Evolutionary conservation across 148 eudicot species (phyloP), one percentile per base, ranked within the genome.

Genomic region (Persicaria maculosa): DNA sequence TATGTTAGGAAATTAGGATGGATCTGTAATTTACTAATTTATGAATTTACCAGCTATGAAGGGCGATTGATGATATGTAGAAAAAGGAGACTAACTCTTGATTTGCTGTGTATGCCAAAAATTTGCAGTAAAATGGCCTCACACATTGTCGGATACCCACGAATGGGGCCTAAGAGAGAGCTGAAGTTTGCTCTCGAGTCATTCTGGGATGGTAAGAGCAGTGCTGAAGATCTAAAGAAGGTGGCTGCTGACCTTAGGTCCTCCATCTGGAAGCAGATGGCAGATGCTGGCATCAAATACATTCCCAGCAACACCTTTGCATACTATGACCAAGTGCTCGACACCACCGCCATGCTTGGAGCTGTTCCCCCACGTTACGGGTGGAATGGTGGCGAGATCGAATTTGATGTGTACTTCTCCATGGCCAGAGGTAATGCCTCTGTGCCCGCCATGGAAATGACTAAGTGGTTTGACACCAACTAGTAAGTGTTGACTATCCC

Each of bases 391-490:
- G 88, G 90, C 59, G 90, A 89, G 81, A 83, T 89, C 64, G 93
- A 86, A 6, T 83, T 85, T 50, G 87, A 89, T 68, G 78, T 82
- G 50, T 89, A 86, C 76, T 89, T 89, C 76, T 89, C 93, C 48
- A 86, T 86, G 93, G 93, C 90, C 55, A 79, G 93, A 77, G 93
- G 93, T 20, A 89, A 86, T 83, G 85, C 88, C 57, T 74, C 80
- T 52, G 86, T 86, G 47, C 90, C 87, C 5, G 90, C 93, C 68
- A 89, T 85, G 90, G 93, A 89, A 69, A 86, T 89, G 93, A 89
- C 93, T 47, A 89, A 89, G 86, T 89, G 93, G 93, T 89, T 89
- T 45, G 90, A 89, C 80, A 89, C 93, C 70, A 89, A 86, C 83
- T 89, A 89, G 93, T 89, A 75, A 85, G 90, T 44, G 47, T 36